Conservation (phyloP, 441 rosid genomes). For the Erodium trifolium region DNA sequence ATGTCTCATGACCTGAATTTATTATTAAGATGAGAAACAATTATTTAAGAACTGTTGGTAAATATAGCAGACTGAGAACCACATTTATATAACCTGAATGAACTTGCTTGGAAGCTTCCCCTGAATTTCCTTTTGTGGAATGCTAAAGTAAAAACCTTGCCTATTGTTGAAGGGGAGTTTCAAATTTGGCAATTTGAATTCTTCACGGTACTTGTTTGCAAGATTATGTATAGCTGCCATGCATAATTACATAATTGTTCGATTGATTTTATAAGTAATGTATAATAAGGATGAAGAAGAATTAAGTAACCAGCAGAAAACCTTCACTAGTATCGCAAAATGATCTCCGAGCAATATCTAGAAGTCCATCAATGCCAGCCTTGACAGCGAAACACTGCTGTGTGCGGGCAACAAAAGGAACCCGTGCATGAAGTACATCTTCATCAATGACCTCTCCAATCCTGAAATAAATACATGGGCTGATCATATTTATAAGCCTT, state of each 20-base stretch:
- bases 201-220: conserved; percentile 86
- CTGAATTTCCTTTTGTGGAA: conserved; percentile 76
- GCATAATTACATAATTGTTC: conserved; percentile 15
- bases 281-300: conserved; percentile 5
- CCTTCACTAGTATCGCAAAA: conserved; percentile 99
- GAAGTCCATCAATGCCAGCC: conserved; percentile 88
- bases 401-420: conserved; percentile 92
- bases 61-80: conserved; percentile 16
- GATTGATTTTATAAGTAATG: conserved; percentile 18
- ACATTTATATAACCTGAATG: conserved; percentile 55
- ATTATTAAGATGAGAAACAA: conserved; percentile 24
- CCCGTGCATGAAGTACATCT: conserved; percentile 95
- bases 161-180: conserved; percentile 91
- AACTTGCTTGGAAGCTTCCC: conserved; percentile 90
- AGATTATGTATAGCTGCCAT: conserved; percentile 82
- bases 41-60: conserved; percentile 15
- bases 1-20: conserved; percentile 67
- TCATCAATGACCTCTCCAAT: conserved; percentile 87
- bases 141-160: conserved; percentile 94
- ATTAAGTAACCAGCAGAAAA: conserved; percentile 23
- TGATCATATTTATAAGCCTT: background rate
- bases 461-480: conserved; percentile 32
- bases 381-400: conserved; percentile 99
- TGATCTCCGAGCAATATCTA: conserved; percentile 90
- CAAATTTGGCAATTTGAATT: conserved; percentile 77